Percentiles rank a stretch among this genome's conserved stretches.
phyloP scores from a whole-genome alignment of 495 filamentous ascomycete genomes.

The Bacidia rubella region DNA sequence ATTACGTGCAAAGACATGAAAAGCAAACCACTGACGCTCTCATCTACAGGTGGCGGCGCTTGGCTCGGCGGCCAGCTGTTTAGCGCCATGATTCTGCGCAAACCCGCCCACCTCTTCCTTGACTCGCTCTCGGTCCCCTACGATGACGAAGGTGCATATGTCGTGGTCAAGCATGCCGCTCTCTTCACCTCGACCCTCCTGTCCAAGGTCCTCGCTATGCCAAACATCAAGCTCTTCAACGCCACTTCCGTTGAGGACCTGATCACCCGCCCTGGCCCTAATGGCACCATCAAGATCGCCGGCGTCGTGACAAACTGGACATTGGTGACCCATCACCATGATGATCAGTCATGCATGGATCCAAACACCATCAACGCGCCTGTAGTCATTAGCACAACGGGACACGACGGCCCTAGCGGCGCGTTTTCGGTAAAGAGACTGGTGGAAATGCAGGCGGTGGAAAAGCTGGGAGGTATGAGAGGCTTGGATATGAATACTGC shows the following conservation, averaged over 20 bases:
- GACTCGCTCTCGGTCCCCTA: slow-evolving; percentile 68
- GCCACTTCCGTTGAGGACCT: slow-evolving; percentile 83
- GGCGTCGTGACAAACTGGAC: slow-evolving; percentile 95
- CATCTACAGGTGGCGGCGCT: slow-evolving; percentile 53
- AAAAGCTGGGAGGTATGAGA: slow-evolving; percentile 80
- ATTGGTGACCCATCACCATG: slow-evolving; percentile 77
- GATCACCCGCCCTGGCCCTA: slow-evolving; percentile 51
- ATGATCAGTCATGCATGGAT: slow-evolving; percentile 89
- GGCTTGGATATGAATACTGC: slow-evolving; percentile 81
- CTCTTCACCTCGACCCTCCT: slow-evolving; percentile 80
- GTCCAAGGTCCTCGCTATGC: slow-evolving; percentile 63
- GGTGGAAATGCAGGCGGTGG: slow-evolving; percentile 64
- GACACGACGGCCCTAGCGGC: slow-evolving; percentile 82
- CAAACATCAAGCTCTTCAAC: slow-evolving; percentile 93
- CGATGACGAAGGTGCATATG: slow-evolving; percentile 74
- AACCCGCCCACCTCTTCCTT: slow-evolving; percentile 75
- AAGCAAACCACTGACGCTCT: background rate
- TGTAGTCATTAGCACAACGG: slow-evolving; percentile 72
- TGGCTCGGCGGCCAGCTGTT: slow-evolving; percentile 92
- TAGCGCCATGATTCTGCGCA: slow-evolving; percentile 86
- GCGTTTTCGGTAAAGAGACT: slow-evolving; percentile 79
- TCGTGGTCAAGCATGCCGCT: slow-evolving; percentile 87
- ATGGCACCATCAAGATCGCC: slow-evolving; percentile 51
- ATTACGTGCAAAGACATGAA: slow-evolving; percentile 5
- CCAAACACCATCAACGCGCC: slow-evolving; percentile 91